These are phyloP conservation scores for Pythium volutum DNA, from an alignment of 352 stramenopile genomes.

Conservation along the genomic window DNA sequence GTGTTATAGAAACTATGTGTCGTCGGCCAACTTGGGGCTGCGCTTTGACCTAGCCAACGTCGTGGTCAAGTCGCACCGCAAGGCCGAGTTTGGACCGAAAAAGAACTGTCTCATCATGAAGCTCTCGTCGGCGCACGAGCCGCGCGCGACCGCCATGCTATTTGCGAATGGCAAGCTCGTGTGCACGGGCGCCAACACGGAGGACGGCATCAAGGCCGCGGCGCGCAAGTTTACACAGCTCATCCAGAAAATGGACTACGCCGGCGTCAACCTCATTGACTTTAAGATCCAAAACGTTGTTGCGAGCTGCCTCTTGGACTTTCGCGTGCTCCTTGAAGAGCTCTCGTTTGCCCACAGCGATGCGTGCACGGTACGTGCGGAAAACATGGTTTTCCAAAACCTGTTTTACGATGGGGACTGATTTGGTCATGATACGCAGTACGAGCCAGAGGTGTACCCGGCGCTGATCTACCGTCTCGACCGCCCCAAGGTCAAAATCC, in stretches of 20 bases:
- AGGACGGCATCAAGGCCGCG: conserved; percentile 72
- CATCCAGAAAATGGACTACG: conserved; percentile 86
- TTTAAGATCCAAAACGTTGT: conserved; percentile 89
- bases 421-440: conserved; percentile 43
- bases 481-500: conserved; percentile 95
- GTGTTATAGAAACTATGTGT: conserved; percentile 68
- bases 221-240: conserved; percentile 80
- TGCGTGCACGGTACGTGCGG: conserved; percentile 64
- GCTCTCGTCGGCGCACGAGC: conserved; percentile 32
- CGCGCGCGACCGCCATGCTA: conserved; percentile 78
- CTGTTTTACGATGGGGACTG: neutral
- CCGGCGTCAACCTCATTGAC: conserved; percentile 82
- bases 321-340: conserved; percentile 78
- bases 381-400: too few species aligned
- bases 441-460: conserved; percentile 99
- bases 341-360: conserved; percentile 76
- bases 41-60: conserved; percentile 74
- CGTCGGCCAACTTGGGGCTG: conserved; percentile 77
- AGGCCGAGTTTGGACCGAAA: conserved; percentile 76
- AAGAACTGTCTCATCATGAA: conserved; percentile 89
- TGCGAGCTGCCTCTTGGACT: conserved; percentile 61
- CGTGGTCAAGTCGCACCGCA: conserved; percentile 69
- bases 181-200: conserved; percentile 65
- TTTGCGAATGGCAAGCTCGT: conserved; percentile 85
- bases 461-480: conserved; percentile 98